Conservation (phyloP, 305 asterid genomes). For the Caryopteris hybrid region DNA sequence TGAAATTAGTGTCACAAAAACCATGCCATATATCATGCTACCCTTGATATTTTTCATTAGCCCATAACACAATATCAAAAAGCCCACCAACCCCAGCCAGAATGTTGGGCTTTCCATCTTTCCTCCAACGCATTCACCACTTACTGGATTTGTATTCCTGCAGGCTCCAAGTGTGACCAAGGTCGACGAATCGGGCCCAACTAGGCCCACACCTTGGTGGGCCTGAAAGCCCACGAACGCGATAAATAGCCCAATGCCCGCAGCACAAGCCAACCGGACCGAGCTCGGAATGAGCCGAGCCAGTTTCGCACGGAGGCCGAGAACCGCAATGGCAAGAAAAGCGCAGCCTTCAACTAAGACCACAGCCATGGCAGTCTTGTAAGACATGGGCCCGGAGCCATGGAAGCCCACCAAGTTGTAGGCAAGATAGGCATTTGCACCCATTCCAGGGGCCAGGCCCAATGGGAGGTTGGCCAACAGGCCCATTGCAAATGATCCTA, state of each 20-base stretch:
- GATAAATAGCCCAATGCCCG: slow-evolving; percentile 69
- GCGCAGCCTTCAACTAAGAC: slow-evolving; percentile 58
- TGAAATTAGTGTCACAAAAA: slow-evolving; percentile 59
- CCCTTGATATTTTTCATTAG: slow-evolving; percentile 61
- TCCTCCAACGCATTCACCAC: slow-evolving; percentile 57
- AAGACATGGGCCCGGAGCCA: slow-evolving; percentile 54
- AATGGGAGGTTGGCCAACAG: slow-evolving; percentile 63
- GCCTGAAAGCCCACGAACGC: slow-evolving; percentile 67
- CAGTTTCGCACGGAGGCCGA: slow-evolving; percentile 66
- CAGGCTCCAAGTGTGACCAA: slow-evolving; percentile 51
- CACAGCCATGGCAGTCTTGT: slow-evolving; percentile 61
- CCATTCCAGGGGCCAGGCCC: slow-evolving; percentile 81
- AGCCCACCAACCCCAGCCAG: slow-evolving; percentile 62
- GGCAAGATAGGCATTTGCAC: slow-evolving; percentile 65
- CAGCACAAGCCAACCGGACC: slow-evolving; percentile 47
- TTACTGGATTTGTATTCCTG: slow-evolving; percentile 22
- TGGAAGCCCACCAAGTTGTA: slow-evolving; percentile 74
- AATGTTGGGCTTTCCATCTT: slow-evolving; percentile 70
- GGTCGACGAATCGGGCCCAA: slow-evolving; percentile 58
- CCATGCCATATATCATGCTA: slow-evolving; percentile 75
- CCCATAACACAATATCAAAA: slow-evolving; percentile 52
- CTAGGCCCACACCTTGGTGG: slow-evolving; percentile 60
- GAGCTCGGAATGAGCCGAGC: slow-evolving; percentile 59
- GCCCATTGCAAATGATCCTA: slow-evolving; percentile 72
- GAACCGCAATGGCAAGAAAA: slow-evolving; percentile 45